These are phyloP conservation scores for Coemansia sp. DNA, from an alignment of 192 early-diverging fungal species.

Conservation along the genomic window DNA sequence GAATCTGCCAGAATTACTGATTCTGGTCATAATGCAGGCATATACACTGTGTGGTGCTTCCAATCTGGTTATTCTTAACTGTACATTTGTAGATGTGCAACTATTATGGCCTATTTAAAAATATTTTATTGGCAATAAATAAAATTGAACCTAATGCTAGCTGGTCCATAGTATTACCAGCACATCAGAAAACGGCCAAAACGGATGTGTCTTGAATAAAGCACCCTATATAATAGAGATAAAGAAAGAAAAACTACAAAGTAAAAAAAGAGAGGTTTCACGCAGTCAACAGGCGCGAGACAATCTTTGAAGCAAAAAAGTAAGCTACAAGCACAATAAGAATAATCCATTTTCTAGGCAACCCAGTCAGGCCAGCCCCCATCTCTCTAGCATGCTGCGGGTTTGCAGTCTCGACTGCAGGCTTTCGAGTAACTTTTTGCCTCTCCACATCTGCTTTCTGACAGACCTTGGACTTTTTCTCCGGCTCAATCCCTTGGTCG, in stretches of 20 bases:
- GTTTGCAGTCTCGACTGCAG: slow-evolving; percentile 6
- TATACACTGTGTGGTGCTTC: background rate
- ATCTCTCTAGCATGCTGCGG: slow-evolving; percentile 5
- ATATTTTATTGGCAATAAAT: too few relatives aligned
- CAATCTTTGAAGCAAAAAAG: slow-evolving; percentile 40
- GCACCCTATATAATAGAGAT: background rate
- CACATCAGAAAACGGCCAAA: too few relatives aligned
- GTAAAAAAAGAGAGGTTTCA: slow-evolving; percentile 6
- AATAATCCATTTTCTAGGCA: slow-evolving; percentile 48
- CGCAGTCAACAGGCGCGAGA: slow-evolving; percentile 38
- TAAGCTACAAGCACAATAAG: slow-evolving; percentile 41
- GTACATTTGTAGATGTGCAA: too few relatives aligned
- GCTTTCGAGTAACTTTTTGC: background rate
- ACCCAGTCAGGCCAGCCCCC: slow-evolving; percentile 15
- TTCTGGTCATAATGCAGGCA: too few relatives aligned
- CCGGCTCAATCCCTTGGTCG: slow-evolving; percentile 14
- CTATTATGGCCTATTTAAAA: too few relatives aligned
- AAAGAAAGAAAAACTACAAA: slow-evolving; percentile 6
- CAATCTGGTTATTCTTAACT: background rate
- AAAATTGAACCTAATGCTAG: background rate
- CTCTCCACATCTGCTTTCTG: too few relatives aligned
- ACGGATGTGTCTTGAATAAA: background rate
- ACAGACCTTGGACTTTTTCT: background rate
- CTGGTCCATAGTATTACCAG: too few relatives aligned
- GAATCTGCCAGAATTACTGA: too few relatives aligned